A percentile compares a stretch with the other conserved stretches of the same genome.
Evolutionary conservation across 225 moss, liverwort and hornwort species (phyloP).

Genomic region (Polytrichum commune): DNA sequence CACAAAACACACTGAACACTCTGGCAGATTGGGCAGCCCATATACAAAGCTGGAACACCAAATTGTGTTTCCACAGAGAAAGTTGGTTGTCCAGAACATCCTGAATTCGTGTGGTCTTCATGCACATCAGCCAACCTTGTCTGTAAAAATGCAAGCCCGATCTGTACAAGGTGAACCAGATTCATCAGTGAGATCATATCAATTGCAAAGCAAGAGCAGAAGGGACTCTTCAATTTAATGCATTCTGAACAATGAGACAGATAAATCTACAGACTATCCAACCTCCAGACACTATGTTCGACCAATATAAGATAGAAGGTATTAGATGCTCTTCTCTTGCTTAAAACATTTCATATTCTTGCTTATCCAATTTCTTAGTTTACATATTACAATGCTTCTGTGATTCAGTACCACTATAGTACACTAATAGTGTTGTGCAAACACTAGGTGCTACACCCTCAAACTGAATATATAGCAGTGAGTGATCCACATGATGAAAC

Average conservation of each 20-base stretch:
- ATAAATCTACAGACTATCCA: background rate
- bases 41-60: conserved; percentile 81
- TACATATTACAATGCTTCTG: background rate
- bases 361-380: no score
- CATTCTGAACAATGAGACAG: background rate
- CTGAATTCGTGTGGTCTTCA: conserved; percentile 66
- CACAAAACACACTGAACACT: conserved; percentile 84
- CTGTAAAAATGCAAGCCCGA: conserved; percentile 73
- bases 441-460: background rate
- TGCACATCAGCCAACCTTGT: conserved; percentile 75
- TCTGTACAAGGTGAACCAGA: conserved; percentile 34
- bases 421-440: background rate
- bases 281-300: background rate
- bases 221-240: background rate
- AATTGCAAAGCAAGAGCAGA: background rate
- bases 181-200: no score
- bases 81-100: conserved; percentile 61
- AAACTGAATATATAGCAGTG: background rate
- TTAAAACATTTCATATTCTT: background rate
- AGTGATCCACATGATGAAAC: background rate
- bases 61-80: conserved; percentile 73
- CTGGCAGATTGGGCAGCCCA: conserved; percentile 80
- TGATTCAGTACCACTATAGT: background rate
- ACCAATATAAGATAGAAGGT: background rate
- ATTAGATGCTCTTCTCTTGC: background rate